These are phyloP conservation scores for Trichoderma harzianum DNA, from an alignment of 2,329 filamentous ascomycete species.

Conservation along the genomic window DNA sequence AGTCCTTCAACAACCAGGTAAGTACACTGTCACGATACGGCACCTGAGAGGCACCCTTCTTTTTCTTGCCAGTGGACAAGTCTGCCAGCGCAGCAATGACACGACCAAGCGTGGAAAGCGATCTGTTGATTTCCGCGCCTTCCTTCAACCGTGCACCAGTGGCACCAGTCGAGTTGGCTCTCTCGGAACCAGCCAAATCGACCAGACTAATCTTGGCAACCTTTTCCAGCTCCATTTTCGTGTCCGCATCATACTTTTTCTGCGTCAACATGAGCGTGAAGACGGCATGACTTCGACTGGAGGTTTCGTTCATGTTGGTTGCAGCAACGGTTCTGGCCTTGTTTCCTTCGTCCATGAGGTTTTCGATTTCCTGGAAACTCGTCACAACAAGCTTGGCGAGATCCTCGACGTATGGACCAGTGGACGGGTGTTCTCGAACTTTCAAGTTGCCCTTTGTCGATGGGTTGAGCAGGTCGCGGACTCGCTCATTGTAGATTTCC, in stretches of 20 bases:
- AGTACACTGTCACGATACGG: slow-evolving; percentile 96
- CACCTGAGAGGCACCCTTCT: slow-evolving; percentile 69
- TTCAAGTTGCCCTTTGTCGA: slow-evolving; percentile 94
- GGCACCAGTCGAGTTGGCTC: slow-evolving; percentile 94
- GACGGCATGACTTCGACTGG: slow-evolving; percentile 94
- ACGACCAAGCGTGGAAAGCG: slow-evolving; percentile 90
- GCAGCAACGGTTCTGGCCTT: slow-evolving; percentile 96
- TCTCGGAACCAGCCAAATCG: slow-evolving; percentile 94
- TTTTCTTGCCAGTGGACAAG: slow-evolving; percentile 80
- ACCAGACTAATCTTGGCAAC: slow-evolving; percentile 97
- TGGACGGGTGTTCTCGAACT: slow-evolving; percentile 95
- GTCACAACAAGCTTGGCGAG: slow-evolving; percentile 91
- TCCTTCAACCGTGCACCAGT: slow-evolving; percentile 94
- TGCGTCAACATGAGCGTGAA: slow-evolving; percentile 96
- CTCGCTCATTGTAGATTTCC: slow-evolving; percentile 98
- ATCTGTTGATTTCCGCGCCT: slow-evolving; percentile 97
- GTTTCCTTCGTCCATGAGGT: slow-evolving; percentile 98
- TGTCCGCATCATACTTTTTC: slow-evolving; percentile 85
- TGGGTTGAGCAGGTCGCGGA: slow-evolving; percentile 91
- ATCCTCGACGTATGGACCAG: slow-evolving; percentile 97
- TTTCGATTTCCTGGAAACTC: slow-evolving; percentile 92
- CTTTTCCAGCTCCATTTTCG: slow-evolving; percentile 96
- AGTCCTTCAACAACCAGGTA: slow-evolving; percentile 96
- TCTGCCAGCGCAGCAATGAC: slow-evolving; percentile 96
- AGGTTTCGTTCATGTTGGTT: slow-evolving; percentile 99